These are phyloP conservation scores for Saccharomycopsis crataegensis DNA, from an alignment of 1,139 yeast genomes.

Conservation along the genomic window DNA sequence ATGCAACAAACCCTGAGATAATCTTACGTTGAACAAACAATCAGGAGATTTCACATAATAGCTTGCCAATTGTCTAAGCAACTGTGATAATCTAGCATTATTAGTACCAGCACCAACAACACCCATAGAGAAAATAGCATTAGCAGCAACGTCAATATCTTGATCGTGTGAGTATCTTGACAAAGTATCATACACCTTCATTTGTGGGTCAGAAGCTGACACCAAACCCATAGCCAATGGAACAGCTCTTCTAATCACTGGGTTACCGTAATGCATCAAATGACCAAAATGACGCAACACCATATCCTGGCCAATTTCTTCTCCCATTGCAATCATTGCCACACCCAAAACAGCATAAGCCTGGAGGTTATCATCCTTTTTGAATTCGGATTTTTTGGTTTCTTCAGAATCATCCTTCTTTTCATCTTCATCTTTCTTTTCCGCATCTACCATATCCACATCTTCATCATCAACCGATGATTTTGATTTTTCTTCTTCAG, in stretches of 20 bases:
- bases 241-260: conserved; percentile 86
- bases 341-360: conserved; percentile 92
- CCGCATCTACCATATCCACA: conserved; percentile 8
- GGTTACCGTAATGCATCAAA: conserved; percentile 95
- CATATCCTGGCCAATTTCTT: conserved; percentile 97
- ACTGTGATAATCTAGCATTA: conserved; percentile 94
- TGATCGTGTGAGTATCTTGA: conserved; percentile 96
- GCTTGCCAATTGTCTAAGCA: conserved; percentile 87
- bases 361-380: conserved; percentile 45
- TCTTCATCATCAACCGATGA: conserved; percentile 23
- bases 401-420: conserved; percentile 29
- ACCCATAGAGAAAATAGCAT: conserved; percentile 96
- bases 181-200: conserved; percentile 93
- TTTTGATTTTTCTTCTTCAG: conserved; percentile 25
- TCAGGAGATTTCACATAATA: conserved; percentile 90
- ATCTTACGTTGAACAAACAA: conserved; percentile 84
- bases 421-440: conserved; percentile 23
- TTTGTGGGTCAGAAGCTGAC: conserved; percentile 90
- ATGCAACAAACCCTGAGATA: conserved; percentile 92
- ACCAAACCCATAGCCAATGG: conserved; percentile 97
- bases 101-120: conserved; percentile 98
- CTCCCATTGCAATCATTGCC: conserved; percentile 96
- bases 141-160: conserved; percentile 89
- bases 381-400: conserved; percentile 24
- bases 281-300: conserved; percentile 94